phyloP scores from a whole-genome alignment of 306 rosid genomes.

The Astragalus glycyphyllos region DNA sequence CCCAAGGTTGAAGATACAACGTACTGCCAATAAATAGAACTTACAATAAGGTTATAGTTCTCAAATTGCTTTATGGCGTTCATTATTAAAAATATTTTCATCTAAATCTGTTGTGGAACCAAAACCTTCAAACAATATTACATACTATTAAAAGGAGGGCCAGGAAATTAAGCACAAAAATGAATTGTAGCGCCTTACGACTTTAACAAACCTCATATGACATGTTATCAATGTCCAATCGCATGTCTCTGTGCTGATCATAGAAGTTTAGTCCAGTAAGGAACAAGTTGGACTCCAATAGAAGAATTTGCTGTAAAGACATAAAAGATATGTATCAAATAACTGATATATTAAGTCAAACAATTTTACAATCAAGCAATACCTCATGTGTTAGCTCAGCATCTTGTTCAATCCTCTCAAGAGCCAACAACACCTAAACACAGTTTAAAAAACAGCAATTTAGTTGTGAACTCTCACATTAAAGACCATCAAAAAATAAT shows the following conservation, averaged over 20 bases:
- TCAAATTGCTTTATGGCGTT: constrained; percentile 3
- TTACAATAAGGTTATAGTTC: constrained; percentile 12
- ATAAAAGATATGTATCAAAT: constrained; percentile 34
- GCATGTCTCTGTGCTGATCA: constrained; percentile 97
- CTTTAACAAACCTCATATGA: constrained; percentile 85
- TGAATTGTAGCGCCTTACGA: constrained; percentile 39
- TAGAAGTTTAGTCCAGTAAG: constrained; percentile 75
- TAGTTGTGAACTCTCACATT: constrained; percentile 17
- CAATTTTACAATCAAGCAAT: constrained; percentile 28
- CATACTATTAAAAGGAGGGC: constrained; percentile 14
- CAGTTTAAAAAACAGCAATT: constrained; percentile 12
- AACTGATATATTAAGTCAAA: constrained; percentile 21
- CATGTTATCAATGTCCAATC: constrained; percentile 97
- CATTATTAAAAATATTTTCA: constrained; percentile 35
- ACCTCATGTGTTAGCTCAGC: constrained; percentile 97
- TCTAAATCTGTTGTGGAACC: constrained; percentile 12
- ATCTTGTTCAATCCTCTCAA: constrained; percentile 95
- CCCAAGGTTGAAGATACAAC: background rate
- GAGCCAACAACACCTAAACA: constrained; percentile 81
- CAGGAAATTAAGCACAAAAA: constrained; percentile 29
- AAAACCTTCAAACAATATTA: constrained; percentile 24
- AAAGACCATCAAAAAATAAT: background rate
- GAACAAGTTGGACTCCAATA: constrained; percentile 84
- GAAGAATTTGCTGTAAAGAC: constrained; percentile 78
- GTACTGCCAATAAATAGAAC: background rate